Conservation (phyloP, 2,329 filamentous ascomycete species). For the Talaromyces piceae region DNA sequence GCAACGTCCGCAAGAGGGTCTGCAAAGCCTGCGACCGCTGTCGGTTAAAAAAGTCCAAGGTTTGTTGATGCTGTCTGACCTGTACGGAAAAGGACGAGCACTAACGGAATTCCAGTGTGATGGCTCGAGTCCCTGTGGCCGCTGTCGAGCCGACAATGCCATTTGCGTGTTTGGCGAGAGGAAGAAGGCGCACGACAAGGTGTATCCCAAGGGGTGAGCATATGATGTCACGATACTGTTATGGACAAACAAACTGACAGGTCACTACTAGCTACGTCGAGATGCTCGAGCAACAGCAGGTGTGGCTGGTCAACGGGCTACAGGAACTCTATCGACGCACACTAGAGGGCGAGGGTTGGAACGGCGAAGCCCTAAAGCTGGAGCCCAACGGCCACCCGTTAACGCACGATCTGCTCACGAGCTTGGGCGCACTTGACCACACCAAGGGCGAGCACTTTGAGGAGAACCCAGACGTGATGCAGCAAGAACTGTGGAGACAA, state of each 20-base stretch:
- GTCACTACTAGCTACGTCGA: slow-evolving; percentile 59
- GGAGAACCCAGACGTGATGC: slow-evolving; percentile 50
- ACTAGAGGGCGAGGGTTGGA: slow-evolving; percentile 48
- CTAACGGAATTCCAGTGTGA: slow-evolving; percentile 45
- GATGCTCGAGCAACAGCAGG: slow-evolving; percentile 60
- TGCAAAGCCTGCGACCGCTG: slow-evolving; percentile 62
- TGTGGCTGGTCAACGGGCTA: slow-evolving; percentile 53
- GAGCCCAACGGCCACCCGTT: slow-evolving; percentile 49
- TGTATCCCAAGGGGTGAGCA: slow-evolving; percentile 59
- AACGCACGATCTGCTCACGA: slow-evolving; percentile 57
- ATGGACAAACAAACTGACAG: too few relatives aligned
- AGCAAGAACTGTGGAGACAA: slow-evolving; percentile 47
- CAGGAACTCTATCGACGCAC: slow-evolving; percentile 53
- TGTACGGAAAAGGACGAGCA: background rate
- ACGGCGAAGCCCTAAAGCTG: slow-evolving; percentile 46
- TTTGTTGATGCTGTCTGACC: slow-evolving; percentile 23
- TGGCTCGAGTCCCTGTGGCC: slow-evolving; percentile 52
- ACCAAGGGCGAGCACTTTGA: slow-evolving; percentile 50
- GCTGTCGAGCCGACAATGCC: slow-evolving; percentile 57
- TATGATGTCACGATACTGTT: too few relatives aligned
- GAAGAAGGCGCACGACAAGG: slow-evolving; percentile 60
- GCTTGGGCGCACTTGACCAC: slow-evolving; percentile 50
- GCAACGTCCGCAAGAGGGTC: slow-evolving; percentile 52
- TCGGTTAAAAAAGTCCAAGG: slow-evolving; percentile 60
- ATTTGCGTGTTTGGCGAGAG: slow-evolving; percentile 59